Evolutionary conservation across 2,329 filamentous ascomycete genomes (phyloP), one percentile per base, ranked within the genome.

Genomic region (Claviceps digitariae): DNA sequence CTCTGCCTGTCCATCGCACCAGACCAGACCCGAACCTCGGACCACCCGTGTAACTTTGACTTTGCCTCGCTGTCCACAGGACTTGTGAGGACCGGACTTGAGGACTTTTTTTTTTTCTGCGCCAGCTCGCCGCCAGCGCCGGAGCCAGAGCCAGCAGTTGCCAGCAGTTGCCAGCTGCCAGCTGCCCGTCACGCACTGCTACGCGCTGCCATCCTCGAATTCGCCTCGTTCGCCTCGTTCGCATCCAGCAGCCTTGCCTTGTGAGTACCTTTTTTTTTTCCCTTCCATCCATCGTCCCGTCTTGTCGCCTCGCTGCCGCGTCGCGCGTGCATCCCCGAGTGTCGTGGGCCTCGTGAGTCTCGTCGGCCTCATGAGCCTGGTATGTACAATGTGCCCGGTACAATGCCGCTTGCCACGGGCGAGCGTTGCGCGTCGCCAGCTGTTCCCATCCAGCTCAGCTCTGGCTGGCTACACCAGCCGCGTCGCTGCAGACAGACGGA

Each of bases 251-350:
- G 62, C 61, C 57, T 65, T 58, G 61, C 63, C 62, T 45, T 61
- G 67, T 70, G 63, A 70, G 67, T 71, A 64, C 57, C 66, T 69
- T 63, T 57, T 58, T 25, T 25, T 3, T 15, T 21, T 25, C 20
- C 12, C 21, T 25, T n/a, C 38, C n/a, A 8, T 43, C 10, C 40
- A 54, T 50, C 57, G 48, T 55, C 48, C n/a, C n/a, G n/a, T 49
- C 53, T 55, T 56, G 60, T 51, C 56, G 54, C 52, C 54, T 53
- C 23, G 23, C 38, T 29, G 27, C 17, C 38, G 34, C 46, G 54
- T 48, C 56, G 27, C 43, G 49, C 31, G 17, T 49, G 31, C 31
- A 34, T 34, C 31, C 9, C 31, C 7, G 31, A 12, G 31, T 8
- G 4, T 29, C 27, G 27, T 29, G 27, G 9, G 31, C 31, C 31